Percentiles rank a stretch among this genome's conserved stretches.
Conservation (phyloP, 257 asterid species). For the Nicotiana knightiana region DNA sequence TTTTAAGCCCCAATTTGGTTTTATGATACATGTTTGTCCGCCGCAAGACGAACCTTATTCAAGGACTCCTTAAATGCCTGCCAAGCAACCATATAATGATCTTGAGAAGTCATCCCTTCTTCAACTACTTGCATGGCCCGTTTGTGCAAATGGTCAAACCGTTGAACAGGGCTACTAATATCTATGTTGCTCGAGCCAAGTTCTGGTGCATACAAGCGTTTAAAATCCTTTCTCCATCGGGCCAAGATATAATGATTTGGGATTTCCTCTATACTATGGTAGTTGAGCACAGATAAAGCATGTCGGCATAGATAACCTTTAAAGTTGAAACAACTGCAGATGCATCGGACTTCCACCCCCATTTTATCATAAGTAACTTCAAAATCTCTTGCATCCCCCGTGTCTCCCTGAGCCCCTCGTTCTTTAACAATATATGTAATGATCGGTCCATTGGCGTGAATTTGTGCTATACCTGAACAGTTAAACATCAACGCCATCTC, state of each 20-base stretch:
- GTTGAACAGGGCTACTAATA: conserved; percentile 25
- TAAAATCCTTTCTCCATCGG: conserved; percentile 35
- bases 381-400: neutral
- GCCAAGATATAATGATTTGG: conserved; percentile 27
- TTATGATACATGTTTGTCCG: conserved; percentile 21
- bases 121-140: conserved; percentile 34
- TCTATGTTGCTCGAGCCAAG: conserved; percentile 24
- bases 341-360: conserved; percentile 31
- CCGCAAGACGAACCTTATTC: conserved; percentile 32
- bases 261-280: conserved; percentile 25
- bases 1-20: neutral
- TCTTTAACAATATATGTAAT: conserved; percentile 29
- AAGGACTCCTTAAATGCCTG: conserved; percentile 34
- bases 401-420: conserved; percentile 14
- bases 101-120: conserved; percentile 29
- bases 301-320: conserved; percentile 33
- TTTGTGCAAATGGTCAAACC: conserved; percentile 33
- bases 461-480: conserved; percentile 21
- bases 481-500: conserved; percentile 22
- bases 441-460: conserved; percentile 23
- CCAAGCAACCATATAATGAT: conserved; percentile 33
- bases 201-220: conserved; percentile 27
- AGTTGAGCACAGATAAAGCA: conserved; percentile 24
- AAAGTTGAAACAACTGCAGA: conserved; percentile 32
- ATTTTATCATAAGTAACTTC: conserved; percentile 29